A percentile compares a stretch with the other conserved stretches of the same genome.
phyloP scores from a whole-genome alignment of 108 stramenopile genomes.

The Nannochloropsis gaditana region DNA sequence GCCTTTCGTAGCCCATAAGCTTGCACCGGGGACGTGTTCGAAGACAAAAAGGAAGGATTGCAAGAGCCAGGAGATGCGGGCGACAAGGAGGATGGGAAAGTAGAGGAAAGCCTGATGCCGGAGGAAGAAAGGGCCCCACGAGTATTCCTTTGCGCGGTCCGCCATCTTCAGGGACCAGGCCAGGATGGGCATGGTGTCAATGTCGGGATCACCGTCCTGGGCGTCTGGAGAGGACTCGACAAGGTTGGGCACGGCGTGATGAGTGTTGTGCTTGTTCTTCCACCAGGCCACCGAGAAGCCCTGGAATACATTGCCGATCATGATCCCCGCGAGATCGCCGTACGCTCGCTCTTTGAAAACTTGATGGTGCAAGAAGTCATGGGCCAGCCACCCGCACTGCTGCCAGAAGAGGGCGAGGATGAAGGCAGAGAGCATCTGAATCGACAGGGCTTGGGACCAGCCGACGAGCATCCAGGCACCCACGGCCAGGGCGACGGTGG shows the following conservation, averaged over 20 bases:
- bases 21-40: conserved; percentile 45
- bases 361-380: conserved; percentile 97
- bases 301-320: conserved; percentile 83
- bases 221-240: conserved; percentile 61
- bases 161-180: conserved; percentile 95
- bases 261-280: conserved; percentile 85
- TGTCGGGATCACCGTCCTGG: conserved; percentile 60
- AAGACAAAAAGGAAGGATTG: conserved; percentile 86
- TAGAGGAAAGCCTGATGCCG: conserved; percentile 79
- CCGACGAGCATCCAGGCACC: conserved; percentile 66
- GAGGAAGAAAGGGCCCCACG: conserved; percentile 72
- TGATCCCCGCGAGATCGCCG: conserved; percentile 81
- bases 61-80: conserved; percentile 88
- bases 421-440: conserved; percentile 76
- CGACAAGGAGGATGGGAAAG: conserved; percentile 91
- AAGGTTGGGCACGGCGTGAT: conserved; percentile 96
- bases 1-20: conserved; percentile 36
- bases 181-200: conserved; percentile 97
- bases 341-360: conserved; percentile 82
- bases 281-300: conserved; percentile 60
- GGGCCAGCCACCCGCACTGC: conserved; percentile 98
- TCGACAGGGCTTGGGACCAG: conserved; percentile 59
- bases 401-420: conserved; percentile 94
- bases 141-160: conserved; percentile 70
- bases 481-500: conserved; percentile 74